Base-by-base conservation (phyloP, 768 basidiomycete genomes). In the Boletus patriciae region DNA sequence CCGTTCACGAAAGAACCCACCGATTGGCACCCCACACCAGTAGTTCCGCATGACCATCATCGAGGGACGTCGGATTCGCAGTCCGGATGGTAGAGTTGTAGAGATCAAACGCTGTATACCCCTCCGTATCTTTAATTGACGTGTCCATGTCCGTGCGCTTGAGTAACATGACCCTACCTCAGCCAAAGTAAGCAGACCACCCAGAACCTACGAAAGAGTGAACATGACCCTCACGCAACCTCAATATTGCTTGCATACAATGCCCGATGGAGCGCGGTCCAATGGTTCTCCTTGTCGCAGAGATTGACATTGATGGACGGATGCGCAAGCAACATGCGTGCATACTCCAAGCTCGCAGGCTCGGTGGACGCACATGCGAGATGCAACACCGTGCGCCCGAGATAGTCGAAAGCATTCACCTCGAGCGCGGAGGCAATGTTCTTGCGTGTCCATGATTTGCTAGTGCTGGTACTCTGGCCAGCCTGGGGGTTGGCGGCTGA, bases 201-300 rank as follows among this genome's bases (percentile, higher is more conserved):
- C 21, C 38, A 50, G 11, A 53, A 27, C 49, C 42, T 2, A 41
- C 23, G 21, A 48, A 5, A 31, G 21, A 23, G n/a, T 16, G 21
- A 46, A 13, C 15, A 44, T n/a, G 9, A 31, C 7, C 77, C 87
- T 57, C 61, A 88, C 84, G 82, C 87, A 44, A 83, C 81, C 46
- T 85, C 77, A 10, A 94, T 57, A 63, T 94, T 92, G 1, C 90
- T 92, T 37, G 78, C 70, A 68, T 94, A 97, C 62, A 95, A 71
- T 2, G 92, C 92, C 46, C 94, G 77, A 66, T 99, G 96, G 21
- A 98, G 76, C 8, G 95, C 83, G 1, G 93, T 96, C 90, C 94
- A 98, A 54, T 87, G 88, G 55, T 83, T 91, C 77, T 98, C 96
- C 51, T 70, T 70, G 71, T 99, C 96, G 41, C 77, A 74, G 8